Conservation (phyloP, 306 rosid genomes). For the Leucaena leucocephala region DNA sequence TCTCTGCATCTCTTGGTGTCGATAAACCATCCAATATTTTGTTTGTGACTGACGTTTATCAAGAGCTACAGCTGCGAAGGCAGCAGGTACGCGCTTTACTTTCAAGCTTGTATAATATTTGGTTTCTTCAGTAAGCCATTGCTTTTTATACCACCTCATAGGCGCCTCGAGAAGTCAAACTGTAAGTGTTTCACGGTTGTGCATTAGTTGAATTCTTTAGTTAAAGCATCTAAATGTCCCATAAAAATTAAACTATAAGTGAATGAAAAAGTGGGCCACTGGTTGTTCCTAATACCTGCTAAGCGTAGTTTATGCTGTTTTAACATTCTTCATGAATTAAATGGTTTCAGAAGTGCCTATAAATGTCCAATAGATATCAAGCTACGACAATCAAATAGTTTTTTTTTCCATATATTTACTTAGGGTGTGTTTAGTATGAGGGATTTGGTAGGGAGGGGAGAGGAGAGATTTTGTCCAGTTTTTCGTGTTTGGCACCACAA, state of each 20-base stretch:
- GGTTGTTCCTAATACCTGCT: neutral
- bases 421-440: too few relatives aligned
- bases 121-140: neutral
- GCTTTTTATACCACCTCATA: neutral
- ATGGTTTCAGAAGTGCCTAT: too few relatives aligned
- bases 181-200: neutral
- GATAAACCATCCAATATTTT: constrained; percentile 83
- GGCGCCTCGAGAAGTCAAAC: neutral
- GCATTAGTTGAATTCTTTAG: neutral
- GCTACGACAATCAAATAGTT: neutral
- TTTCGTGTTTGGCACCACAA: too few relatives aligned
- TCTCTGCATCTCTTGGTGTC: constrained; percentile 75
- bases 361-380: neutral
- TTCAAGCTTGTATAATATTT: neutral
- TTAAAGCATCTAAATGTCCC: neutral
- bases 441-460: too few relatives aligned
- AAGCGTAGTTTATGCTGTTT: neutral
- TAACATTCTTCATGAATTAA: neutral
- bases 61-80: constrained; percentile 95
- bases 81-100: constrained; percentile 65
- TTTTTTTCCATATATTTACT: neutral
- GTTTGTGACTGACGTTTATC: constrained; percentile 80
- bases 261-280: neutral
- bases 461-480: too few relatives aligned
- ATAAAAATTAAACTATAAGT: neutral